Base-by-base conservation (phyloP, 495 filamentous ascomycete species). In the Aspergillus ostianus region DNA sequence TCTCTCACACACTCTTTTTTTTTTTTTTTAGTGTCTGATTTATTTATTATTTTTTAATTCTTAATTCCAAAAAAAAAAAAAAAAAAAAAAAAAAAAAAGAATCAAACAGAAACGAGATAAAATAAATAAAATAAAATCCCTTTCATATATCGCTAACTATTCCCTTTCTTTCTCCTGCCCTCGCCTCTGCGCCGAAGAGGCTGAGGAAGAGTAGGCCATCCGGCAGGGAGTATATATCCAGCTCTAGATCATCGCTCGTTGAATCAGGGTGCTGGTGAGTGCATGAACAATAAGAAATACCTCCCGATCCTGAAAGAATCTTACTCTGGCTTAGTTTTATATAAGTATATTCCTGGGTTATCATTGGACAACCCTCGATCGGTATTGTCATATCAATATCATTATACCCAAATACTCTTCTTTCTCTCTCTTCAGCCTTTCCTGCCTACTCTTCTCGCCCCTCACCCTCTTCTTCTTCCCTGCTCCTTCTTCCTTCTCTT, bases 241-340 rank as follows among this genome's bases (percentile, higher is more conserved):
- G 60, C 65, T 70, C 68, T 69, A 64, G 62, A 69, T 70, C 62
- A 56, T 55, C 61, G 19, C 58, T 46, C n/a, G 19, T 46, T 2
- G 9, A 27, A 19, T 20, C 23, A 49, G 18, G 47, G 12, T 7
- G 30, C 30, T 32, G 30, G 30, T 32, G 30, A 32, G 7, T 12
- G 30, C 30, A 12, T 32, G 30, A 32, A 32, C 10, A 12, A 32
- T 32, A 7, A 26, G 23, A 4, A 4, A 26, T 26, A 26, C 23
- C n/a, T n/a, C n/a, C 23, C 23, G 23, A 26, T 26, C 23, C 23
- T 26, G 23, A 26, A 26, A 26, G 23, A 26, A 26, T 26, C 23
- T 26, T 26, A 26, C 23, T 26, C 23, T 26, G 23, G 23, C 23
- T 7, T 10, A 32, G 29, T 4, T 32, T 32, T 7, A 32, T 32